Conservation (phyloP, 148 eudicot genomes). For the Drosera capensis region DNA sequence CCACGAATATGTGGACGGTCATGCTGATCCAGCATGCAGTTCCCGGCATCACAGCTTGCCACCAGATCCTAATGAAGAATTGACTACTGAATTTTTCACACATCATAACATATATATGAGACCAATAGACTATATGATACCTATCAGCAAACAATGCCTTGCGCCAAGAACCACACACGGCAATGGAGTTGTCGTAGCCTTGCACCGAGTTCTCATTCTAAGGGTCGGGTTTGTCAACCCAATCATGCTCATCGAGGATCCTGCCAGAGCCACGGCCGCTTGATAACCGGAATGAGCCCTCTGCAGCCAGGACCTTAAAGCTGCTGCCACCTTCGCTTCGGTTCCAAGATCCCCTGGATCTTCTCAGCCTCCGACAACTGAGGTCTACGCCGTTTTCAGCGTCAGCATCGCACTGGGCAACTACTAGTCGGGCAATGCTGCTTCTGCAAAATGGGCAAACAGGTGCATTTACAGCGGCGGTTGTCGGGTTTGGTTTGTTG, state of each 20-base stretch:
- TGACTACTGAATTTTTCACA: no score
- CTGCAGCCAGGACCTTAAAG: conserved; percentile 67
- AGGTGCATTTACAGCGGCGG: conserved; percentile 40
- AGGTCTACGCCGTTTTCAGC: conserved; percentile 22
- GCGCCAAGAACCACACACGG: no score
- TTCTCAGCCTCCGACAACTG: conserved; percentile 38
- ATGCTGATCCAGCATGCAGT: no score
- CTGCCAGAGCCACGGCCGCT: conserved; percentile 63
- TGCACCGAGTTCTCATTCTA: background rate
- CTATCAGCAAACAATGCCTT: no score
- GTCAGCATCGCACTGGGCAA: conserved; percentile 22
- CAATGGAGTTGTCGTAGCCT: no score
- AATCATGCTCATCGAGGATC: conserved; percentile 35
- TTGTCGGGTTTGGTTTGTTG: conserved; percentile 83
- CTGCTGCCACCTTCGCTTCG: conserved; percentile 89
- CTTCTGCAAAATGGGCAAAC: conserved; percentile 97
- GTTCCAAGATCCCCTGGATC: conserved; percentile 47
- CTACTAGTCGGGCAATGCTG: conserved; percentile 57
- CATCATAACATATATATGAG: no score
- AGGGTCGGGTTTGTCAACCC: conserved; percentile 41
- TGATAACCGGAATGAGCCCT: conserved; percentile 47
- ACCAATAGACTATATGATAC: no score
- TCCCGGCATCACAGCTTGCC: no score
- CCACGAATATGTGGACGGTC: no score
- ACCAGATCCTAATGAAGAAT: no score